These are phyloP conservation scores for Plasmodium ovale DNA, from an alignment of 169 alveolate species.

Conservation along the genomic window DNA sequence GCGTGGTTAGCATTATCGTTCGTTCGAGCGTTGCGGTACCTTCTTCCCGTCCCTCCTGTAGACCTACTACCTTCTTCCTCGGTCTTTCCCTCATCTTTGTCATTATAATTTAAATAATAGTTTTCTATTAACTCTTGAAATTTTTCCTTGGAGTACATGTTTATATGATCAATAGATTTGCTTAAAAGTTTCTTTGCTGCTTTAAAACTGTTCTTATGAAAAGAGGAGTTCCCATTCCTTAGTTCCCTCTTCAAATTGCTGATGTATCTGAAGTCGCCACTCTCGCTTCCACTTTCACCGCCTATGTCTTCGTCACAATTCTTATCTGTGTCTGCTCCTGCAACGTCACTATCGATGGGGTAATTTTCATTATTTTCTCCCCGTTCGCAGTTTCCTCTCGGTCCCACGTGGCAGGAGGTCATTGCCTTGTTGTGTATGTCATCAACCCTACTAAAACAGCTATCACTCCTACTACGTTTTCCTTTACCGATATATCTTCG, in stretches of 20 bases:
- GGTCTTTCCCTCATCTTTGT: not conserved
- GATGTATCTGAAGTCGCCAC: not conserved
- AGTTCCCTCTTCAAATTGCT: not conserved
- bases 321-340: not conserved
- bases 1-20: no score
- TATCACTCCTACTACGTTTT: no score
- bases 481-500: no score
- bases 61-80: no score
- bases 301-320: not conserved
- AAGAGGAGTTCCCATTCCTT: not conserved
- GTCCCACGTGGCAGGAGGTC: no score
- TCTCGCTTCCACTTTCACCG: not conserved
- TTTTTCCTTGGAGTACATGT: not conserved
- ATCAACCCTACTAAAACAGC: no score
- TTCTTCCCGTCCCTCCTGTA: no score
- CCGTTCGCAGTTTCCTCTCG: no score
- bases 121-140: not conserved
- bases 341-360: not conserved
- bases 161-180: not conserved
- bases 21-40: no score
- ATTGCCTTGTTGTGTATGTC: no score
- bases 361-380: not conserved
- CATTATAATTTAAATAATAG: constrained; percentile 3
- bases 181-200: not conserved
- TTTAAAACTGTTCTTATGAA: not conserved